phyloP scores from a whole-genome alignment of 371 early-diverging fungal genomes.

The Rhizomucor pusillus region DNA sequence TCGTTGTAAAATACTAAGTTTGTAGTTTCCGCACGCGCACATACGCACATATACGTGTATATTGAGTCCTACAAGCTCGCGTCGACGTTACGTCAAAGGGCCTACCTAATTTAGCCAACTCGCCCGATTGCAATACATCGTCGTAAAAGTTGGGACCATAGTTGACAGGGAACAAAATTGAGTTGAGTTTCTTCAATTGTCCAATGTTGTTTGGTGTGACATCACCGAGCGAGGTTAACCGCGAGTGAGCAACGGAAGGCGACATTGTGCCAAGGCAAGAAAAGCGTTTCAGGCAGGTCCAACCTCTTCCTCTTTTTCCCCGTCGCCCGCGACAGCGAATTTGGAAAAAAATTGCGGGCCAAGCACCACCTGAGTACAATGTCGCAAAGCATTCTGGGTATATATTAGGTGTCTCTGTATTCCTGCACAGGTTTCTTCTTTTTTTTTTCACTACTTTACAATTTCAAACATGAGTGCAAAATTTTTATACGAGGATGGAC shows the following conservation, averaged over 20 bases:
- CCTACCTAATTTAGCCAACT: constrained; percentile 73
- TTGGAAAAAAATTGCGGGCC: no score
- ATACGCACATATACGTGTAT: neutral
- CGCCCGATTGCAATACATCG: constrained; percentile 66
- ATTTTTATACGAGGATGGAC: no score
- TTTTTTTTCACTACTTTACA: no score
- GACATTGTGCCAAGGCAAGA: constrained; percentile 19
- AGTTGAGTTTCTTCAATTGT: constrained; percentile 75
- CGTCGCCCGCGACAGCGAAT: no score
- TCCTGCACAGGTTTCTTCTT: no score
- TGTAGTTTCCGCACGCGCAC: no score
- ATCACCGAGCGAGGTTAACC: constrained; percentile 57
- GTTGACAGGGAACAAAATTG: constrained; percentile 81
- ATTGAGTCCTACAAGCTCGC: neutral
- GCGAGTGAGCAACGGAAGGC: constrained; percentile 18
- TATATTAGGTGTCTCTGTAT: no score
- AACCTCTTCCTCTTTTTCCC: no score
- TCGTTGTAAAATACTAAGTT: constrained; percentile 68
- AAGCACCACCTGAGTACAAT: no score
- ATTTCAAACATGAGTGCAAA: no score
- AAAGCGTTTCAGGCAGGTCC: no score
- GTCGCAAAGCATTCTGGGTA: no score
- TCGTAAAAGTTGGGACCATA: constrained; percentile 84
- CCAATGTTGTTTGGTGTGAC: constrained; percentile 69
- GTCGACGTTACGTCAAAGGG: neutral